Percentiles rank a stretch among this genome's conserved stretches.
Evolutionary conservation across 2,329 filamentous ascomycete species (phyloP).

Genomic region (Aspergillus luchuensis): DNA sequence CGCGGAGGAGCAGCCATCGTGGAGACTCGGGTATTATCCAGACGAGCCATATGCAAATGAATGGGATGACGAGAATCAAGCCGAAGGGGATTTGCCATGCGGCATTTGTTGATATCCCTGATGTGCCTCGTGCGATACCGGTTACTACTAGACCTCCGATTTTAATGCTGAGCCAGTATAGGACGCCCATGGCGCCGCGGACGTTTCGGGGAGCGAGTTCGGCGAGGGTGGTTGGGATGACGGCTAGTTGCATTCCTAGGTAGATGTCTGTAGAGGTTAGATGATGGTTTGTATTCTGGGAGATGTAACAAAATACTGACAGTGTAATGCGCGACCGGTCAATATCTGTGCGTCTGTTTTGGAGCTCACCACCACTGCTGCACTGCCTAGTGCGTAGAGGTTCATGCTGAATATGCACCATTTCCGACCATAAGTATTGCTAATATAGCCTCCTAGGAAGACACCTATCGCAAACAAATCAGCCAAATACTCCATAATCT

Average conservation of each 20-base stretch:
- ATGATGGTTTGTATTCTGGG: background rate
- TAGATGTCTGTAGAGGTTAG: background rate
- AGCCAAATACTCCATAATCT: background rate
- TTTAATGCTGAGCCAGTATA: slow-evolving; percentile 4
- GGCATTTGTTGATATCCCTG: background rate
- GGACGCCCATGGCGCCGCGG: background rate
- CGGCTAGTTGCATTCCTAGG: slow-evolving; percentile 6
- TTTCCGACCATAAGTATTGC: background rate
- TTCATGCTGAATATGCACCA: slow-evolving; percentile 1
- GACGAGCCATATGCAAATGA: background rate
- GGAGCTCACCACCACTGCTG: slow-evolving; percentile 1
- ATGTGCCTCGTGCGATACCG: background rate
- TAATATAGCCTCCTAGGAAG: background rate
- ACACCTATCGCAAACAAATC: background rate
- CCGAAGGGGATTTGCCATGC: slow-evolving; percentile 7
- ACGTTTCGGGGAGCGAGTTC: background rate
- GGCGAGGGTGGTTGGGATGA: background rate
- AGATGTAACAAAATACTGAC: background rate
- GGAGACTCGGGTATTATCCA: slow-evolving; percentile 9
- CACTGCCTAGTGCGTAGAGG: background rate
- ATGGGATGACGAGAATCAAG: slow-evolving; percentile 1
- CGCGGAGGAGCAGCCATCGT: slow-evolving; percentile 4
- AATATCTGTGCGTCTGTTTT: background rate
- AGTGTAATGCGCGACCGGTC: background rate
- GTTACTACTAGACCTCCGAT: slow-evolving; percentile 1